Conservation (phyloP, 345 rosid species). For the Rhodamnia rubescens region DNA sequence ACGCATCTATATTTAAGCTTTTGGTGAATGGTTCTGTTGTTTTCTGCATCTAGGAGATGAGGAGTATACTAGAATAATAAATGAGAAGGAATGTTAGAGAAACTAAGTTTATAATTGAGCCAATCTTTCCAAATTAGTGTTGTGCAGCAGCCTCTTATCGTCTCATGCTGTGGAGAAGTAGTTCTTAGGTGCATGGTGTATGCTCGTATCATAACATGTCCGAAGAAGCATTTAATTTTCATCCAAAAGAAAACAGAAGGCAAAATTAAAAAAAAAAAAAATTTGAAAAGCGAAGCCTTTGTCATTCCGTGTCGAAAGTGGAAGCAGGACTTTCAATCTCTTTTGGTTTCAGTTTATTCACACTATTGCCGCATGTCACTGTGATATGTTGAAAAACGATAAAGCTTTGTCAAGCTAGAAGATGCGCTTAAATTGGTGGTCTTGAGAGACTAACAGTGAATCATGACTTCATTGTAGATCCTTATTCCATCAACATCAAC, state of each 20-base stretch:
- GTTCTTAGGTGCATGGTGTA: background rate
- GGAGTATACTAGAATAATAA: background rate
- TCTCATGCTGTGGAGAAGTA: background rate
- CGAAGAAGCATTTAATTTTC: background rate
- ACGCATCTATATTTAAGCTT: background rate
- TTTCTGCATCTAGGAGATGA: background rate
- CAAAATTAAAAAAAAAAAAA: background rate
- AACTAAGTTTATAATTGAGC: background rate
- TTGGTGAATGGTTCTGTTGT: background rate
- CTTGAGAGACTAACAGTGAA: background rate
- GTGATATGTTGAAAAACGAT: background rate
- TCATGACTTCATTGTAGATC: conserved; percentile 20
- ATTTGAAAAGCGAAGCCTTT: background rate
- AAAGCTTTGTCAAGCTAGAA: background rate
- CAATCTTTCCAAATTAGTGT: background rate
- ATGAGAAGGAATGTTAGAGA: background rate
- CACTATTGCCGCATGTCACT: background rate
- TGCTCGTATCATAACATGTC: background rate
- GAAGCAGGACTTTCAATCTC: background rate
- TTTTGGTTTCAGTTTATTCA: background rate
- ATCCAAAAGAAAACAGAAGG: background rate
- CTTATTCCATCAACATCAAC: conserved; percentile 30
- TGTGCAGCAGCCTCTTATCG: background rate
- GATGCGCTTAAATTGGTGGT: background rate
- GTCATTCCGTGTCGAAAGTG: background rate